Evolutionary conservation across 371 early-diverging fungal species (phyloP), one percentile per base, ranked within the genome.

Genomic region (Mortierella sp.): DNA sequence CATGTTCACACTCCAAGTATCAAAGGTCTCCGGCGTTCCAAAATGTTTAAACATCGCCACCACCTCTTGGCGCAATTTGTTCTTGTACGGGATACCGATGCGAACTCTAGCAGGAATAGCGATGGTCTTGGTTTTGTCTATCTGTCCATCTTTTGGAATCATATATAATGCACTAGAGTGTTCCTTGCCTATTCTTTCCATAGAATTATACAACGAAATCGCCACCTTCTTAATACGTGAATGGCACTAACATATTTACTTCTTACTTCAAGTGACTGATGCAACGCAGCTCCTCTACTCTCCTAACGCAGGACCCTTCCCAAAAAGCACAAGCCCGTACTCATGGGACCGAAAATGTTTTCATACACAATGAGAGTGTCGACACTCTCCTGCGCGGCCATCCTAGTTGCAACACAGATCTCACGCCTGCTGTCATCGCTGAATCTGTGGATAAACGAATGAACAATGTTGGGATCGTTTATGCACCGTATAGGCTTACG

Each of bases 401-500:
- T 55, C 55, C 55, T 55, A 55, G 55, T 55, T 55, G 26, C 55
- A 55, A 55, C 55, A n/a, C 55, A 55, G 55, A 55, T 55, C 55
- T 55, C 55, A 6, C 55, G 55, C 55, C 26, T 55, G 26, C 55
- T 55, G 8, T n/a, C 55, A 55, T 55, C 55, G 9, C 26, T 55
- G 55, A 55, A 55, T n/a, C 55, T 55, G 26, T 55, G 26, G n/a
- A 55, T n/a, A 55, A 55, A 55, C 55, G n/a, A n/a, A 55, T 55
- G n/a, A n/a, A 55, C 8, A 55, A n/a, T 55, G 9, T 55, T n/a
- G n/a, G 55, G n/a, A n/a, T 55, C 55, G 55, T 55, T n/a, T 55
- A 55, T n/a, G 26, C 55, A 7, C 55, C 55, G 26, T n/a, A 55
- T n/a, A 9, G 55, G n/a, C 8, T 55, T 9, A 71, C 48, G 48